Base-by-base conservation (phyloP, 257 asterid genomes). In the Nicotiana noctiflora region DNA sequence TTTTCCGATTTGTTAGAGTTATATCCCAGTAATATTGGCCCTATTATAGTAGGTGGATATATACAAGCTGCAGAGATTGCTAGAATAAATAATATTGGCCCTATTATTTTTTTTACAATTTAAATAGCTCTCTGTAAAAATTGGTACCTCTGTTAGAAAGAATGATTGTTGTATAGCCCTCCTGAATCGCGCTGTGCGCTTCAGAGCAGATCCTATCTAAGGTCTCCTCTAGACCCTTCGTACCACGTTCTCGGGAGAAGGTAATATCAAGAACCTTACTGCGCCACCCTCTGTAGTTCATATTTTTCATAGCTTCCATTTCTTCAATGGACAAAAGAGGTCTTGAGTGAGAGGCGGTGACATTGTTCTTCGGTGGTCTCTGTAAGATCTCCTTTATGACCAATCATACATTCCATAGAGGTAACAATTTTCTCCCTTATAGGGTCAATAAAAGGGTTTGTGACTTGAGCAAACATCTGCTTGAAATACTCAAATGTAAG, bases 391-490 rank as follows among this genome's bases (percentile, higher is more conserved):
- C 98, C 98, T 89, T 96, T 98, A 11, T 98, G 99, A 66, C 99
- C 99, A n/a, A 96, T 79, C 99, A 96, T 96, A 85, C 99, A 96
- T 79, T 94, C 93, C 92, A 86, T 94, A 61, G 99, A 96, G 85
- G 99, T 96, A 82, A 96, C 99, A 80, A 96, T 96, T 91, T 94
- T 96, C 91, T 96, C 99, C 85, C 99, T 85, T 6, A 96, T 96
- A 23, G 99, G 99, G 82, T 96, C 99, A 29, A 96, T 96, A 1
- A 98, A 98, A 75, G 99, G 99, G 80, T 96, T 96, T 40, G 99
- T 96, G 72, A 96, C 98, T 88, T 94, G 99, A 72, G 99, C 99
- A 88, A 96, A 96, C 99, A 96, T 90, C 89, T 96, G 99, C 88
- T 96, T 96, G 87, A 96, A 96, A 84, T 96, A 96, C 81, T 96